Base-by-base conservation (phyloP, 176 grass and related monocot genomes). In the Thinopyrum elongatum region DNA sequence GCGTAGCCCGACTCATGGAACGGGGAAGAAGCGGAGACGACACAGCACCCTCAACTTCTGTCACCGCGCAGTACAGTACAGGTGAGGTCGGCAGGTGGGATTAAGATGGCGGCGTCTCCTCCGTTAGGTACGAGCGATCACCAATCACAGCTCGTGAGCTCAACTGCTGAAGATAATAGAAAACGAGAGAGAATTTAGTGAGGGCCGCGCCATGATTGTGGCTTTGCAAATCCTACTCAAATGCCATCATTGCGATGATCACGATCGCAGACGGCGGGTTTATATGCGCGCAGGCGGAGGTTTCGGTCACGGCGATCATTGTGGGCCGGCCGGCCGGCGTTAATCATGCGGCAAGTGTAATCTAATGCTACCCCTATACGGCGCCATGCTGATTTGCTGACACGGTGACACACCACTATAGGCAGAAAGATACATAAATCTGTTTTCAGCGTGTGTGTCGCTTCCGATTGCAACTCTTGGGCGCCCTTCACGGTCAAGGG, bases 201-300 rank as follows among this genome's bases (percentile, higher is more conserved):
- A 44, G 76, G 61, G 2, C 65, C 76, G 8, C 16, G 29, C 3
- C 80, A 87, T 90, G 65, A 90, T 90, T 72, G 65, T 14, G 3
- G 79, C 74, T 83, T 87, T 90, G 84, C 88, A 15, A 90, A 55
- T 23, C 74, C 15, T 80, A 77, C 74, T 87, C 80, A 34, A 87
- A 38, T 27, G 58, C 21, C 66, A 31, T 29, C 57, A 79, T 81
- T 84, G 42, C 19, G 46, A 6, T 35, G 42, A 2, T 14, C 15
- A 14, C 49, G 6, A 19, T 53, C 49, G 16, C 13, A 7, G 7
- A 72, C 47, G 16, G 27, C 14, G 34, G 22, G 35, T 71, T 60
- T 79, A 17, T 79, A 7, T 55, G 51, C 1, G 41, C 41, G 14
- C n/a, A 55, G 51, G 41, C 41, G 8, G 31, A 69, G 68, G 65